Evolutionary conservation across 2,329 filamentous ascomycete species (phyloP).

Genomic region (Aureobasidium sp.): DNA sequence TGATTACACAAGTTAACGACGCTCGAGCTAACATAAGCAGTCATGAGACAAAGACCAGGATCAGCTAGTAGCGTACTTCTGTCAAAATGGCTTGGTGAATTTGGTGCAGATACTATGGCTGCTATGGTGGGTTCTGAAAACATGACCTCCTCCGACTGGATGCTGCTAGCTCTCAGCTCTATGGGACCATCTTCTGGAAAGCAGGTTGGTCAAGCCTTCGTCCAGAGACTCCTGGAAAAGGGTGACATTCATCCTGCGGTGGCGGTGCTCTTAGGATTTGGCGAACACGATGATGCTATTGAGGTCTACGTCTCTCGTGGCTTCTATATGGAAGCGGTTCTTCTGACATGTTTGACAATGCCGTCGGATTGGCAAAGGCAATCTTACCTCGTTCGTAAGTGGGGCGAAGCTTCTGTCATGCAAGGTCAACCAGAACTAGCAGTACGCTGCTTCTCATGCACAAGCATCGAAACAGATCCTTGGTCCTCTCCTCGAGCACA

Average conservation of each 20-base stretch:
- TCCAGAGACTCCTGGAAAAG: conserved; percentile 80
- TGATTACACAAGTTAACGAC: conserved; percentile 11
- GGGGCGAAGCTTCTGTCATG: conserved; percentile 86
- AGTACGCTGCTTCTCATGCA: conserved; percentile 88
- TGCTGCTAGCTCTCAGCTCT: conserved; percentile 83
- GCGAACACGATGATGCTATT: conserved; percentile 88
- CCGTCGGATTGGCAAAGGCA: conserved; percentile 88
- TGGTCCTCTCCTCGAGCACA: conserved; percentile 81
- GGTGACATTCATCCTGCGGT: conserved; percentile 89
- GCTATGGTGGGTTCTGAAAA: conserved; percentile 68
- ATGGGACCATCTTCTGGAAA: conserved; percentile 74
- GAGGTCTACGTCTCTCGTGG: conserved; percentile 92
- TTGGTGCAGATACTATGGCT: conserved; percentile 72
- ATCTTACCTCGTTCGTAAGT: conserved; percentile 79
- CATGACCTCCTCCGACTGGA: conserved; percentile 95
- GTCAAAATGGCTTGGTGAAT: conserved; percentile 86
- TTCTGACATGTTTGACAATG: conserved; percentile 76
- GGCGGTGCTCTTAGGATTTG: conserved; percentile 85
- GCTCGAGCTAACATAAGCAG: conserved; percentile 25
- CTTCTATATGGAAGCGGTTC: conserved; percentile 84
- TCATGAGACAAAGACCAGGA: conserved; percentile 63
- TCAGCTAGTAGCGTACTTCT: conserved; percentile 76
- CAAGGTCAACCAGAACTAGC: conserved; percentile 84
- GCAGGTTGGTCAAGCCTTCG: conserved; percentile 83
- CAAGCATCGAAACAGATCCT: conserved; percentile 75